Base-by-base conservation (phyloP, 371 early-diverging fungal species). In the Apophysomyces variabilis region DNA sequence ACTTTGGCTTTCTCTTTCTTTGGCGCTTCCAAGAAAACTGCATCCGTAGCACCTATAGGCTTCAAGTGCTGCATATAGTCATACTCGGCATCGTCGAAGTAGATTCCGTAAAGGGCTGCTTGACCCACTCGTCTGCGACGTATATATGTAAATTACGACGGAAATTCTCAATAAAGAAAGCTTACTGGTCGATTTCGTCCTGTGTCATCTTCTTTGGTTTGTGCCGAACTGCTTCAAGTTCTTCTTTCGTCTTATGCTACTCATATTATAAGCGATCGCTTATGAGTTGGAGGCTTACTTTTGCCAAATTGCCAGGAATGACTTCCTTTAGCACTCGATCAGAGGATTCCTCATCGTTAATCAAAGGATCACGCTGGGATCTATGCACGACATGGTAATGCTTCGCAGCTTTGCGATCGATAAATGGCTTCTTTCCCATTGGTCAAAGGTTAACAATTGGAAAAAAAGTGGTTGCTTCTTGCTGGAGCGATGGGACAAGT, bases 61-160 rank as follows among this genome's bases (percentile, higher is more conserved):
- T 88, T 89, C 76, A 98, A 83, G 69, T 98, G 98, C 83, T 96
- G 90, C 62, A 89, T 83, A 77, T 98, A 98, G 76, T 98, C 95
- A 74, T 97, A 98, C 26, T 92, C 84, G 38, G 86, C 80, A 75
- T 97, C 96, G 62, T 92, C 91, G 75, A 90, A 94, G 67, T 87
- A 92, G 63, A 97, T 85, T 68, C 99, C 98, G 68, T 93, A 87
- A 58, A 92, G 71, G 4, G 96, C 92, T 7, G 95, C 93, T 67
- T 86, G 75, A 3, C 90, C 90, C 26, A 87, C 87, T 60, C 83
- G 83, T 60, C 89, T 89, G 64, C 26, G 12, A 58, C 59, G 5
- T 32, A 41, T 65, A 38, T 38, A 65, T 46, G 56, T 39, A 18
- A 47, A 38, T 21, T 14, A 18, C 32, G 32, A 54, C 11, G 16